Base-by-base conservation (phyloP, 495 filamentous ascomycete species). In the Lasiosphaeria ovina region DNA sequence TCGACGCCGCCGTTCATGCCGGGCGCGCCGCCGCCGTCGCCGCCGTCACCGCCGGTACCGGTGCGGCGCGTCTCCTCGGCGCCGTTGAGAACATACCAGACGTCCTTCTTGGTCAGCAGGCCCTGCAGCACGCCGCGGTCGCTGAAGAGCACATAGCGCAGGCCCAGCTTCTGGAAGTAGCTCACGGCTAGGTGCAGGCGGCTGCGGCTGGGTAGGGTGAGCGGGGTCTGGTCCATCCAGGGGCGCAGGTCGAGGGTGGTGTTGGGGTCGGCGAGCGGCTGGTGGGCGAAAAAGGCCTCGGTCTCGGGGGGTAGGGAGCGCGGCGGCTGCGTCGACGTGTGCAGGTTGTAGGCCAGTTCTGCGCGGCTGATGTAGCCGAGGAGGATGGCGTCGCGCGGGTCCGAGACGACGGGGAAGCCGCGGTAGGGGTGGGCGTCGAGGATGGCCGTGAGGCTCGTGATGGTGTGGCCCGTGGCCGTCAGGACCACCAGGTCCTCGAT, bases 211-310 rank as follows among this genome's bases (percentile, higher is more conserved):
- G 90, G 89, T 11, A 98, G 81, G 0, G 95, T 97, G 36, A 98
- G 89, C 3, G 94, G 94, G 0, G 94, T 98, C 69, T 97, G 92
- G 70, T 98, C 94, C 90, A 98, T 96, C 93, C 93, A 98, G 6
- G 91, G 92, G 12, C 93, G 80, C 7, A 98, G 79, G 71, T 98
- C 93, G 42, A 98, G 80, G 0, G 87, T 92, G 8, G 85, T 82
- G n/a, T 79, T 72, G 2, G 89, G 87, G 62, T 96, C 91, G 0
- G 89, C 88, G 56, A 90, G 84, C 11, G 90, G 87, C 66, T 93
- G 89, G 69, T 93, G 89, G 0, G 84, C 81, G 70, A 98, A 97
- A 63, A 87, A 89, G 9, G 89, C 87, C 71, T 95, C 90, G 5
- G 93, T 91, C 57, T 87, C 84, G 6, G 82, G 81, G 0, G 85